These are phyloP conservation scores for Zygnema circumcarinatum DNA, from an alignment of 139 green algal genomes.

Conservation along the genomic window DNA sequence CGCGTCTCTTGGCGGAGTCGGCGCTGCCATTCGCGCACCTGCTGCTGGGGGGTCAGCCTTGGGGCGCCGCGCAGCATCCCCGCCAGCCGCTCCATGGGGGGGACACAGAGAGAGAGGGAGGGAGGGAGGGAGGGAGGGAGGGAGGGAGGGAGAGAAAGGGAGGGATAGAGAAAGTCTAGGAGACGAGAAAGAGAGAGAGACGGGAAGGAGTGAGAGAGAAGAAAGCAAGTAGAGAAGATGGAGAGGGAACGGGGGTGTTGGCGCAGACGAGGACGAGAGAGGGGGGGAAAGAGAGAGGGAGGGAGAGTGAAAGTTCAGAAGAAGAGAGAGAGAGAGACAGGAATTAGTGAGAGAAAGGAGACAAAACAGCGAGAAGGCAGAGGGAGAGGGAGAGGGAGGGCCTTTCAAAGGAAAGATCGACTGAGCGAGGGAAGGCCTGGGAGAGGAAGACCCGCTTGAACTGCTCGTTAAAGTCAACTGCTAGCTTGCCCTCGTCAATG, in stretches of 20 bases:
- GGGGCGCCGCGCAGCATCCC: neutral
- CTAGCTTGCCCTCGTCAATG: neutral
- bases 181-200: neutral
- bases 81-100: neutral
- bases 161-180: neutral
- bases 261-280: neutral
- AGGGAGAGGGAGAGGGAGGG: neutral
- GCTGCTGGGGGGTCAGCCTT: slow-evolving; percentile 42
- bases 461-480: neutral
- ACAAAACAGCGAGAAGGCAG: too few relatives aligned
- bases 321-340: neutral
- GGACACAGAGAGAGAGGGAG: neutral
- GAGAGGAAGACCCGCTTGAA: neutral
- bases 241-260: neutral
- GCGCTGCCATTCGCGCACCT: slow-evolving; percentile 51
- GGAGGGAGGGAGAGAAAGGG: neutral
- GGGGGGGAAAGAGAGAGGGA: neutral
- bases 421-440: neutral
- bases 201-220: neutral
- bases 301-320: neutral
- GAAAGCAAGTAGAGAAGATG: neutral
- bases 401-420: neutral
- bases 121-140: neutral
- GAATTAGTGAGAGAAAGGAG: too few relatives aligned
- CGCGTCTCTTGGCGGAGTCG: slow-evolving; percentile 32